phyloP scores from a whole-genome alignment of 306 rosid genomes.

The Prunus davidiana region DNA sequence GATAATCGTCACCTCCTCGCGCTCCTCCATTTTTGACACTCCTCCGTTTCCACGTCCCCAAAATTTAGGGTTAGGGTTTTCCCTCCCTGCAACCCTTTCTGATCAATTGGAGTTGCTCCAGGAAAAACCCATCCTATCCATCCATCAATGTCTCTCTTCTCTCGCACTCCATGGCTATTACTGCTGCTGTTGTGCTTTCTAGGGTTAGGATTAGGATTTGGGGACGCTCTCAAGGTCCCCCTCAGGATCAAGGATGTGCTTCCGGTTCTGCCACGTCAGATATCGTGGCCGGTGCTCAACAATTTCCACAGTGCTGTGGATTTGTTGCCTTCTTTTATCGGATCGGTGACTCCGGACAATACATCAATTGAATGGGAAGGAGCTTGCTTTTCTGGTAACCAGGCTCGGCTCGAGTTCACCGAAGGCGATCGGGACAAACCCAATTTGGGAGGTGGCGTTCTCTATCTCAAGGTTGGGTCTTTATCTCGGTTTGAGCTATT shows the following conservation, averaged over 20 bases:
- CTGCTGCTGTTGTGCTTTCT: conserved; percentile 30
- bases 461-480: conserved; percentile 68
- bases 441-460: conserved; percentile 77
- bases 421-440: conserved; percentile 31
- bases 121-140: not conserved
- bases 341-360: conserved; percentile 69
- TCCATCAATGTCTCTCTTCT: conserved; percentile 36
- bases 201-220: conserved; percentile 31
- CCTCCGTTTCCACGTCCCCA: not conserved
- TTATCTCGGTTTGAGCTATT: not conserved
- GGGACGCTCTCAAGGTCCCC: conserved; percentile 59
- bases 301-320: conserved; percentile 85
- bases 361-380: conserved; percentile 70
- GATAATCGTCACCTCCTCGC: not conserved
- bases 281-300: conserved; percentile 95
- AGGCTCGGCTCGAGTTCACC: conserved; percentile 64
- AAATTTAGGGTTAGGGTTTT: conserved; percentile 14
- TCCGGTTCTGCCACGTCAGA: conserved; percentile 77
- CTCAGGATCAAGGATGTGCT: conserved; percentile 71
- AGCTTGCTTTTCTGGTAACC: conserved; percentile 74
- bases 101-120: not conserved
- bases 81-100: not conserved
- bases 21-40: not conserved
- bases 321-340: conserved; percentile 83
- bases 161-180: conserved; percentile 12